These are phyloP conservation scores for Trichoderma sp. DNA, from an alignment of 2,329 filamentous ascomycete genomes.

Conservation along the genomic window DNA sequence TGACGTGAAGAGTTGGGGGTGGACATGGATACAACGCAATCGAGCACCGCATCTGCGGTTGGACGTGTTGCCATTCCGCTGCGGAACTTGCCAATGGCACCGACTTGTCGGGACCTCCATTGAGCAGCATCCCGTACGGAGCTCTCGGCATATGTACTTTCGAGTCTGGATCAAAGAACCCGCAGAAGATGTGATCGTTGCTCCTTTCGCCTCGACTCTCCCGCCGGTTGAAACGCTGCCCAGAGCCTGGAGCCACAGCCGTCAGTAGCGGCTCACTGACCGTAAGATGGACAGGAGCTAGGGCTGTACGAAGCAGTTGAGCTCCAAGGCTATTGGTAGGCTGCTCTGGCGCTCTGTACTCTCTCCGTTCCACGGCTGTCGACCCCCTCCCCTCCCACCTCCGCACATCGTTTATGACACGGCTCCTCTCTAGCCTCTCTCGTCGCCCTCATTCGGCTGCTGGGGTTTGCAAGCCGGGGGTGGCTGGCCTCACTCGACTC, in stretches of 20 bases:
- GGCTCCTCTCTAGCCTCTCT: constrained; percentile 1
- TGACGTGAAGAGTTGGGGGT: constrained; percentile 5
- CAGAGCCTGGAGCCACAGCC: constrained; percentile 16
- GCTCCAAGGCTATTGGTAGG: not conserved
- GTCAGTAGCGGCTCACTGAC: constrained; percentile 7
- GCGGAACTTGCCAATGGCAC: not conserved
- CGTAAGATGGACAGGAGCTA: constrained; percentile 5
- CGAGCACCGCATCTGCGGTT: not conserved
- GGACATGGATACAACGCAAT: constrained; percentile 10
- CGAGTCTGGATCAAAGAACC: not conserved
- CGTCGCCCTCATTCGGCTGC: constrained; percentile 20
- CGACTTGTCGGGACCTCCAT: not conserved
- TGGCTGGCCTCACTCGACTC: constrained; percentile 24
- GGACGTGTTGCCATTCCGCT: not conserved
- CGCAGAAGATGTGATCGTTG: constrained; percentile 3
- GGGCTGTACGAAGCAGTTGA: too few relatives aligned
- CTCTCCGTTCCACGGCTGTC: not conserved
- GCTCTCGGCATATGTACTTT: not conserved
- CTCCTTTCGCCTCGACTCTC: not conserved
- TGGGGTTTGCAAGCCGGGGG: constrained; percentile 22
- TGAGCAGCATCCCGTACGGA: not conserved
- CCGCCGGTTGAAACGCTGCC: not conserved
- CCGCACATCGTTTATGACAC: constrained; percentile 9
- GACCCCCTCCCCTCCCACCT: constrained; percentile 5
- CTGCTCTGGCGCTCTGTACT: constrained; percentile 14